Evolutionary conservation across 768 basidiomycete genomes (phyloP), one percentile per base, ranked within the genome.

Genomic region (Panus rudis): DNA sequence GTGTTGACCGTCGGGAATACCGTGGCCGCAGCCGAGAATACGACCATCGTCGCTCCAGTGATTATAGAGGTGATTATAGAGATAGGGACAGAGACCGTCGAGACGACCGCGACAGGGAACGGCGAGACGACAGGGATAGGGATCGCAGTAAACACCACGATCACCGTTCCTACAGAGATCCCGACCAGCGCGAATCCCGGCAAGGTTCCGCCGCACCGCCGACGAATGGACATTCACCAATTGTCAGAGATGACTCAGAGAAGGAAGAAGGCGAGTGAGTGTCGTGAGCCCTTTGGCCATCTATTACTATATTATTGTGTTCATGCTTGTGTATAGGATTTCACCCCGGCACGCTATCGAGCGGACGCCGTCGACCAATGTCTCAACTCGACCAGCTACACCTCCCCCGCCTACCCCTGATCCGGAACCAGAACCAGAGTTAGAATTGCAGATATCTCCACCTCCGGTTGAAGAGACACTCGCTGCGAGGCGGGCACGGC

Each of bases 191-290:
- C 7, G 47, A 37, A 4, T 24, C 46, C 34, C 32, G 42, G 6
- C 41, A 49, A 48, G 31, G 33, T 48, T 44, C 31, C 25, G 27
- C 25, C 39, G 21, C 24, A 20, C 32, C 19, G 57, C 52, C n/a
- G 52, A 48, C 4, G 4, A 46, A 45, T 34, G 48, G 46, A n/a
- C 30, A 17, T 24, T 31, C 45, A 6, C 31, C 39, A 2, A 41
- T 49, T 16, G 37, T 47, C 4, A 58, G 46, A 37, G 52, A 61
- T 11, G 74, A 75, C 41, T 76, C 78, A 11, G 87, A 89, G 52
- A 83, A 65, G 60, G 87, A 92, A 68, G 92, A 93, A 73, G 91
- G 87, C 72, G 92, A 94, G 90, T 93, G 66, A 85, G 92, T 92
- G 54, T 70, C 61, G 61, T 62, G 53, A 58, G 49, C 42, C 41